Percentiles rank a stretch among this genome's conserved stretches.
Conservation (phyloP, 2,329 filamentous ascomycete species). For the Fusarium caatingaense region DNA sequence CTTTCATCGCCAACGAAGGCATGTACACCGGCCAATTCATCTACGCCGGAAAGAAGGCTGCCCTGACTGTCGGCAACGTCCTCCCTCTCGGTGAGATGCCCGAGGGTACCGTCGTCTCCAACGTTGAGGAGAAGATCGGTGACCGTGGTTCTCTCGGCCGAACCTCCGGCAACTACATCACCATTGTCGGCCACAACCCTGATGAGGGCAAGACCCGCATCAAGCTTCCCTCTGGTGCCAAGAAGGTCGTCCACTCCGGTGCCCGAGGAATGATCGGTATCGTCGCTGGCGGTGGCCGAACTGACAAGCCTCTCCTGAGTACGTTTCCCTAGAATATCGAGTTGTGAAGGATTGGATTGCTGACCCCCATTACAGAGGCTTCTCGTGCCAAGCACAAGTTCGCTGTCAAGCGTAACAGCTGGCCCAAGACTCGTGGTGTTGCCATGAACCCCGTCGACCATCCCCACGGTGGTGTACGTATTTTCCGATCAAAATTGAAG, state of each 20-base stretch:
- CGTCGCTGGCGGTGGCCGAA: conserved; percentile 98
- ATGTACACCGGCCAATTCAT: conserved; percentile 99
- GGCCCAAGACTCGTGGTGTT: conserved; percentile 99
- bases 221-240: conserved; percentile 98
- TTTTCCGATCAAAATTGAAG: neutral
- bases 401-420: conserved; percentile 99
- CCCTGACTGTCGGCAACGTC: conserved; percentile 96
- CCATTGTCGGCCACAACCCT: conserved; percentile 96
- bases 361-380: conserved; percentile 77
- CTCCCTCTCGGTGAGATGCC: conserved; percentile 94
- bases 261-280: conserved; percentile 99
- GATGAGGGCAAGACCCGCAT: conserved; percentile 99
- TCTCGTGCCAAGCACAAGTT: conserved; percentile 99
- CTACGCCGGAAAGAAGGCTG: conserved; percentile 99
- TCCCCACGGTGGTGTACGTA: conserved; percentile 88
- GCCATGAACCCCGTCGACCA: conserved; percentile 99
- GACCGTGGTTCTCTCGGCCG: conserved; percentile 96
- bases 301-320: conserved; percentile 99
- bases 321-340: conserved; percentile 55
- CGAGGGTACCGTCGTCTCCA: conserved; percentile 98
- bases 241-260: conserved; percentile 96
- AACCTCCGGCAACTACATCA: conserved; percentile 99
- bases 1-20: conserved; percentile 99
- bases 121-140: conserved; percentile 98
- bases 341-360: conserved; percentile 42